Conservation (phyloP, 441 rosid genomes). For the Erodium trifolium region DNA sequence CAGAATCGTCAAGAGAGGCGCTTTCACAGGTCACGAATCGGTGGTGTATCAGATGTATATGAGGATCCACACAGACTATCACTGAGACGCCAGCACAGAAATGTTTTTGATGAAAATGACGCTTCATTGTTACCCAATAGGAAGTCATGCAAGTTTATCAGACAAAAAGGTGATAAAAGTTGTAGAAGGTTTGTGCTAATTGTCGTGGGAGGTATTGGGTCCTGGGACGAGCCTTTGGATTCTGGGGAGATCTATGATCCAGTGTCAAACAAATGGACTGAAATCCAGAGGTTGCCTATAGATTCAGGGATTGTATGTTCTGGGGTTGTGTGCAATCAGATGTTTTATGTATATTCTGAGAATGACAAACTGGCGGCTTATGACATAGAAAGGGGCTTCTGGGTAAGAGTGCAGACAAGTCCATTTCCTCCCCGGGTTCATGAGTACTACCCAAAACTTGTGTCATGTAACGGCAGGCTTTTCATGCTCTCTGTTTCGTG, state of each 20-base stretch:
- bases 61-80: constrained; percentile 94
- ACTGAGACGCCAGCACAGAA: constrained; percentile 52
- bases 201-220: constrained; percentile 76
- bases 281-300: constrained; percentile 69
- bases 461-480: constrained; percentile 56
- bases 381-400: constrained; percentile 83
- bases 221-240: constrained; percentile 80
- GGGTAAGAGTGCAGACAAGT: constrained; percentile 75
- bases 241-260: constrained; percentile 93
- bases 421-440: constrained; percentile 81
- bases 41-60: constrained; percentile 74
- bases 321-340: constrained; percentile 75
- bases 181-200: constrained; percentile 59
- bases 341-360: constrained; percentile 84
- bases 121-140: constrained; percentile 27
- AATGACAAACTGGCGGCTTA: constrained; percentile 84
- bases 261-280: constrained; percentile 68
- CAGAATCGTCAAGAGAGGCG: constrained; percentile 69
- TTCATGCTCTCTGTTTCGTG: constrained; percentile 92
- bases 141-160: constrained; percentile 42
- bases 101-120: constrained; percentile 46
- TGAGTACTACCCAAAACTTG: constrained; percentile 88
- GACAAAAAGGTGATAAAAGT: constrained; percentile 50
- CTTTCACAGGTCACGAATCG: constrained; percentile 48
- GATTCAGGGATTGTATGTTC: constrained; percentile 73